A percentile compares a stretch with the other conserved stretches of the same genome.
Conservation (phyloP, 2,329 filamentous ascomycete genomes). For the Setomelanomma holmii region DNA sequence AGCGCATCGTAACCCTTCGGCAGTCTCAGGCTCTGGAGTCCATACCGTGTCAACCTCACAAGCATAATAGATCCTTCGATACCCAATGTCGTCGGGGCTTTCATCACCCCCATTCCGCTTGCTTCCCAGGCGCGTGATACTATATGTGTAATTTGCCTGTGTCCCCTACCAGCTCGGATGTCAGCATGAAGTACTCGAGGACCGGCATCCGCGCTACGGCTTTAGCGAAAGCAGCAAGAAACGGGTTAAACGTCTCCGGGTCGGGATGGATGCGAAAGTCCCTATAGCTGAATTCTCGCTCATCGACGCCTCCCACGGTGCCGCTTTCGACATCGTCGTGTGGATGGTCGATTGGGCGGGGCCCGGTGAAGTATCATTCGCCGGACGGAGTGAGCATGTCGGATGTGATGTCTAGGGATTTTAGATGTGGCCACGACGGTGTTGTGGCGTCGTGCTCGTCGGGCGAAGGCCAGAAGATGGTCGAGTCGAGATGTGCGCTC, state of each 20-base stretch:
- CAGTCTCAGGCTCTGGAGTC: not conserved
- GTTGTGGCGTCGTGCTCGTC: conserved; percentile 6
- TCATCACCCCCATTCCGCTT: not conserved
- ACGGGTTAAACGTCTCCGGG: conserved; percentile 17
- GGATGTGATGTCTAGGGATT: conserved; percentile 6
- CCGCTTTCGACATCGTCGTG: conserved; percentile 4
- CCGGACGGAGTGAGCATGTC: conserved; percentile 14
- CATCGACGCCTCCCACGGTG: not conserved
- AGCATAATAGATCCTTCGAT: not conserved
- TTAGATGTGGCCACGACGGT: not conserved
- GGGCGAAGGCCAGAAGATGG: conserved; percentile 27
- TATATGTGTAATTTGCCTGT: not conserved
- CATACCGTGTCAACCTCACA: not conserved
- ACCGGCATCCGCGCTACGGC: conserved; percentile 20
- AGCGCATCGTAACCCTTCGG: not conserved
- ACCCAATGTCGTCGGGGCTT: not conserved
- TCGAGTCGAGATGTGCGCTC: conserved; percentile 11
- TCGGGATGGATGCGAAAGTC: conserved; percentile 19
- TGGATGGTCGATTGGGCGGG: not conserved
- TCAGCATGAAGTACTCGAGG: conserved; percentile 11
- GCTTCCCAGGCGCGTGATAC: not conserved
- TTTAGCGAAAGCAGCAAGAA: conserved; percentile 25
- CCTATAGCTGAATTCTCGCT: not conserved
- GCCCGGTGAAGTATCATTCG: conserved; percentile 21
- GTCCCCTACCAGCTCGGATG: not conserved